Conservation (phyloP, 2,329 filamentous ascomycete species). For the Trichoderma koningiopsis region DNA sequence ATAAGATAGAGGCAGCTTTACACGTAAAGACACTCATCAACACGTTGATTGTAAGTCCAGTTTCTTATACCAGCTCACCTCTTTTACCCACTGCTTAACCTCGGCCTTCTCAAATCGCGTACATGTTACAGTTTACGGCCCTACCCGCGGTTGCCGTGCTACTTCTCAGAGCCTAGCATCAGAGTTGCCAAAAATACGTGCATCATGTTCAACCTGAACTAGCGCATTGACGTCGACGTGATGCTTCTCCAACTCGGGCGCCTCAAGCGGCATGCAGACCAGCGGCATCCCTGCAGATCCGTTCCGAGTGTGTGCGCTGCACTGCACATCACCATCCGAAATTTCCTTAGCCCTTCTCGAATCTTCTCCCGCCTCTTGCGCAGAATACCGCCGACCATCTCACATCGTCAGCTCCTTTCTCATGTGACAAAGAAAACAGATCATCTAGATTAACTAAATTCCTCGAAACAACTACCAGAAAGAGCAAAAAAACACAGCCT, state of each 20-base stretch:
- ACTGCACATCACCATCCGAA: neutral
- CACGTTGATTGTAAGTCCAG: neutral
- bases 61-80: neutral
- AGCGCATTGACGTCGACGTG: constrained; percentile 15
- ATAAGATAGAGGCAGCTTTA: neutral
- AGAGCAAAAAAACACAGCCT: neutral
- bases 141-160: neutral
- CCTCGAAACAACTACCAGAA: neutral
- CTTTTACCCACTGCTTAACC: neutral
- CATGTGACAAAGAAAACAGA: neutral
- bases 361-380: neutral
- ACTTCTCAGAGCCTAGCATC: neutral
- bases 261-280: constrained; percentile 14
- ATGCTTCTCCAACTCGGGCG: constrained; percentile 20
- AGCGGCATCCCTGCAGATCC: constrained; percentile 19
- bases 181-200: neutral
- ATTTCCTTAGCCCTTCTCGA: neutral
- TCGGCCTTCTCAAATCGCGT: neutral
- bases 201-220: neutral
- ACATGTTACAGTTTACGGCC: neutral
- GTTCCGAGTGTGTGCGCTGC: neutral
- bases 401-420: neutral
- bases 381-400: neutral
- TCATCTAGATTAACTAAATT: neutral
- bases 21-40: neutral